Evolutionary conservation across 2,329 filamentous ascomycete genomes (phyloP), one percentile per base, ranked within the genome.

Genomic region (Escovopsis sp.): DNA sequence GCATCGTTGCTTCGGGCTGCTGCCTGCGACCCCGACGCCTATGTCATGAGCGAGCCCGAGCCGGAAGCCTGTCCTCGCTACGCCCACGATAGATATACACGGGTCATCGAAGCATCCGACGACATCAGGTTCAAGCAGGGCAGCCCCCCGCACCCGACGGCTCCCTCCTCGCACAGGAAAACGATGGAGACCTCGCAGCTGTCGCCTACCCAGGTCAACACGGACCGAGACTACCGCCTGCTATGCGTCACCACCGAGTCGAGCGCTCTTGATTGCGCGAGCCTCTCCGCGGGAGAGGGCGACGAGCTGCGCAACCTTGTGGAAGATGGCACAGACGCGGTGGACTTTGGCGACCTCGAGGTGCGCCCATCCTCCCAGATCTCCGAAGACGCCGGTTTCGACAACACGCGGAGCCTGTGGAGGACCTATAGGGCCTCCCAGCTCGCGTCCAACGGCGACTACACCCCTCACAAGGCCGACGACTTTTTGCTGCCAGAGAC

Each of bases 151-250:
- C 21, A 23, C 6, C 21, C 21, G 3, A 10, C 21, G 6, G 10
- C 21, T 5, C 10, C 21, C 21, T 23, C 21, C 13, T 23, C 38
- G 35, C 40, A 43, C 19, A 41, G 39, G 39, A 63, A 23, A 27
- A 33, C 54, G 35, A 66, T 62, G 55, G 58, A 65, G 23, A 54
- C 50, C n/a, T 68, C 66, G 10, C 62, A 67, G 28, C 60, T 65
- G 37, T 69, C 68, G 9, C 65, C 65, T 2, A 75, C 70, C 1
- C 70, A 75, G 49, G 56, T 62, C 39, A 75, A 75, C 43, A 61
- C 65, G 31, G 68, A 60, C 32, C 64, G 70, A 27, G 70, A 71
- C 50, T 75, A 75, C 43, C 62, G 64, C 53, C 60, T 43, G 58
- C 65, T 51, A 40, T 54, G 43, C 39, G 41, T 49, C 10, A 34